These are phyloP conservation scores for Apiotrichum veenhuisii DNA, from an alignment of 1,284 basidiomycete species.

Conservation along the genomic window DNA sequence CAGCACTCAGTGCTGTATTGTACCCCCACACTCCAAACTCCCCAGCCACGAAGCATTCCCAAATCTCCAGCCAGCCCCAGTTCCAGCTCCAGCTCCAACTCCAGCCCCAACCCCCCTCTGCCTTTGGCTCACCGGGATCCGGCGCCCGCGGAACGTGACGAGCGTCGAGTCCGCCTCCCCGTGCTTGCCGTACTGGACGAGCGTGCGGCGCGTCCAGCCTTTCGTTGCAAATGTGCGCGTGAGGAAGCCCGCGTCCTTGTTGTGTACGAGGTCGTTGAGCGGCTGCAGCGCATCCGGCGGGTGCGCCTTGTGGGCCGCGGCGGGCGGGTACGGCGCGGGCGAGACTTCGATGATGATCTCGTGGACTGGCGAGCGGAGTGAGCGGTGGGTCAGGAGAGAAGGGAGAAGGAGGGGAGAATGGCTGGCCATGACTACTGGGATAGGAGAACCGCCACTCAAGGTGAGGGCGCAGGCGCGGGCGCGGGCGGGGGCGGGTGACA, in stretches of 20 bases:
- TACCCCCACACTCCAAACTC: too few species aligned
- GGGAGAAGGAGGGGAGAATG: too few species aligned
- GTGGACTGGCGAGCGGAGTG: neutral
- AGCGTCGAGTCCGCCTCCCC: neutral
- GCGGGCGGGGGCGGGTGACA: too few species aligned
- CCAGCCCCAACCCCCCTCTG: neutral
- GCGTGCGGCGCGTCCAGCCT: neutral
- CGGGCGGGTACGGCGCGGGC: neutral
- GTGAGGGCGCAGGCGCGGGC: too few species aligned
- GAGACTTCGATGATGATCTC: conserved; percentile 1
- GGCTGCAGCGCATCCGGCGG: neutral
- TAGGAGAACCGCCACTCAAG: too few species aligned
- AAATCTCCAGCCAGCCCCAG: too few species aligned
- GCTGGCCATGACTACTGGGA: too few species aligned
- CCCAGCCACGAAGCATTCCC: too few species aligned
- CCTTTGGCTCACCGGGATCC: neutral
- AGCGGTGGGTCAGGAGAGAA: too few species aligned
- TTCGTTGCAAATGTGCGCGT: neutral
- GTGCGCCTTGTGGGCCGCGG: neutral
- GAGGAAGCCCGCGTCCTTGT: conserved; percentile 1
- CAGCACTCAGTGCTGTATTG: too few species aligned
- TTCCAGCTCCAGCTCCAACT: too few species aligned
- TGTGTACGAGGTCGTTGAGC: neutral
- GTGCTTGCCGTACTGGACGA: neutral
- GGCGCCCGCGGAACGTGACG: neutral